phyloP scores from a whole-genome alignment of 2,329 filamentous ascomycete genomes.

The Trichocomaceae sp. region DNA sequence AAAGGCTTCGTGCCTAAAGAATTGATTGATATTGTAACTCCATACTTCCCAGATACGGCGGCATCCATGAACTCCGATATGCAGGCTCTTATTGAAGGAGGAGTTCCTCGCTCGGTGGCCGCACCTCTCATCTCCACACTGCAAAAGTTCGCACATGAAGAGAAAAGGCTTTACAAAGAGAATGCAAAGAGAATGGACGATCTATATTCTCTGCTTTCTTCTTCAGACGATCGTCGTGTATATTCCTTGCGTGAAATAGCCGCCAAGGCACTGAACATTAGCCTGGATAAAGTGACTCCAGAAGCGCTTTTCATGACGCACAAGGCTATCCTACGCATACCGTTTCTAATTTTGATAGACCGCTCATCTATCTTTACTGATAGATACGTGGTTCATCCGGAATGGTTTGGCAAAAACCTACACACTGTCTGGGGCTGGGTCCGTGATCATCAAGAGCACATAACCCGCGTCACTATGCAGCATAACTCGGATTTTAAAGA shows the following conservation, averaged over 20 bases:
- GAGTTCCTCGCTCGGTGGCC: conserved; percentile 34
- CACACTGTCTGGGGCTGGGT: conserved; percentile 51
- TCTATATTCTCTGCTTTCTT: conserved; percentile 33
- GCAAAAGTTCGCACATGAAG: conserved; percentile 27
- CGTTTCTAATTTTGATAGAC: conserved; percentile 32
- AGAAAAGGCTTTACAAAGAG: conserved; percentile 29
- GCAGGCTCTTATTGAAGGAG: conserved; percentile 35
- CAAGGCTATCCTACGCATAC: conserved; percentile 23
- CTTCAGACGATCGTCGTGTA: conserved; percentile 28
- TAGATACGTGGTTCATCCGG: conserved; percentile 47
- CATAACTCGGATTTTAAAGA: conserved; percentile 23
- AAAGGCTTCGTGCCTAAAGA: conserved; percentile 43
- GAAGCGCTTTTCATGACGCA: conserved; percentile 32
- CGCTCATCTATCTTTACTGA: conserved; percentile 28
- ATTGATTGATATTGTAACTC: conserved; percentile 42
- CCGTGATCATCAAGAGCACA: conserved; percentile 42
- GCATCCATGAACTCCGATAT: conserved; percentile 24
- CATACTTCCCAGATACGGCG: conserved; percentile 43
- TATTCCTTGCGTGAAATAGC: conserved; percentile 35
- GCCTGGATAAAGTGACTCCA: conserved; percentile 24
- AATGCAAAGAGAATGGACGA: conserved; percentile 30
- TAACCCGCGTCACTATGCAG: conserved; percentile 23
- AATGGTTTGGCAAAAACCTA: conserved; percentile 43
- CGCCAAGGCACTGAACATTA: conserved; percentile 27
- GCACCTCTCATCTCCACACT: conserved; percentile 32